Conservation (phyloP, 2,329 filamentous ascomycete species). For the Ploettnerulaceae sp. region DNA sequence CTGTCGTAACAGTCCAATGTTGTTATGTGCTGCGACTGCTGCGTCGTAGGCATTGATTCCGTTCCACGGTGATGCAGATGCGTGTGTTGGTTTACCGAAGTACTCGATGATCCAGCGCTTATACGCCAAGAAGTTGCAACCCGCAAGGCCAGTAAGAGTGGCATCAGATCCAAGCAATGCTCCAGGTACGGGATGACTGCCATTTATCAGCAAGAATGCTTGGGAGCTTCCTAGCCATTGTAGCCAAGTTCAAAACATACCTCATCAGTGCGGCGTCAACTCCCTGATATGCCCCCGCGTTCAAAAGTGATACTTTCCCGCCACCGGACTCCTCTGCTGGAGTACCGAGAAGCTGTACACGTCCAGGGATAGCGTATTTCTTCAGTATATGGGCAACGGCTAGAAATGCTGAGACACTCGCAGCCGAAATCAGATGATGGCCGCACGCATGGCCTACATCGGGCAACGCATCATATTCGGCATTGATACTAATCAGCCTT, state of each 20-base stretch:
- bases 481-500: slow-evolving; percentile 39
- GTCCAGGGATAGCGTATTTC: slow-evolving; percentile 22
- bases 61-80: slow-evolving; percentile 37
- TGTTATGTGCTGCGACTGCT: slow-evolving; percentile 35
- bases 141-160: background rate
- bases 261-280: slow-evolving; percentile 35
- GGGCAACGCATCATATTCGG: slow-evolving; percentile 45
- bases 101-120: background rate
- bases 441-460: slow-evolving; percentile 41
- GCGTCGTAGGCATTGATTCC: slow-evolving; percentile 41
- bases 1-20: slow-evolving; percentile 32
- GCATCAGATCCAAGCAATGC: background rate
- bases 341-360: slow-evolving; percentile 31
- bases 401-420: slow-evolving; percentile 37
- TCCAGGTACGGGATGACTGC: slow-evolving; percentile 10
- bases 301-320: slow-evolving; percentile 41
- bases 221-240: no score
- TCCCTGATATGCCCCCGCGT: slow-evolving; percentile 40
- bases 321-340: slow-evolving; percentile 31
- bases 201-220: no score
- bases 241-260: no score
- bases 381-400: slow-evolving; percentile 29
- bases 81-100: slow-evolving; percentile 34
- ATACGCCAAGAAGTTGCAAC: background rate
- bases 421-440: slow-evolving; percentile 41